A percentile compares a stretch with the other conserved stretches of the same genome.
phyloP scores from a whole-genome alignment of 345 rosid species.

The Moricandia moricandioides region DNA sequence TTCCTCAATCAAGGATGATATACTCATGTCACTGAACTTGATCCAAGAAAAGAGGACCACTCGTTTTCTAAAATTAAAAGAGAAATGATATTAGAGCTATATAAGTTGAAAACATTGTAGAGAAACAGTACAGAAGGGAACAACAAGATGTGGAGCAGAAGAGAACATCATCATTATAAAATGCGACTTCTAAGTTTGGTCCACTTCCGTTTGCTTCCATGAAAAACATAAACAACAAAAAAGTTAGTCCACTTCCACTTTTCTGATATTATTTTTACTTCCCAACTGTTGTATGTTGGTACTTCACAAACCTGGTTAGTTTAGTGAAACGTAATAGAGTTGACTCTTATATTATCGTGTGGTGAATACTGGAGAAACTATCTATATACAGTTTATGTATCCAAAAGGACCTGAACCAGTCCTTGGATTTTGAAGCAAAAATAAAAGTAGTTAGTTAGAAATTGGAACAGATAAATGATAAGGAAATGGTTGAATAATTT shows the following conservation, averaged over 20 bases:
- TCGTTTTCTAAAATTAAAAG: neutral
- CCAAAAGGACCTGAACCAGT: neutral
- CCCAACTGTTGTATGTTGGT: neutral
- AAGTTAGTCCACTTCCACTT: conserved; percentile 3
- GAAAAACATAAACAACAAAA: neutral
- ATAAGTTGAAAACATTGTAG: neutral
- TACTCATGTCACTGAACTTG: neutral
- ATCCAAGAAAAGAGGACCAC: neutral
- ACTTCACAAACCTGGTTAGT: neutral
- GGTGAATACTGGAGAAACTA: neutral
- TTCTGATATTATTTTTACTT: neutral
- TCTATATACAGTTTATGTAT: neutral
- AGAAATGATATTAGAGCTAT: neutral
- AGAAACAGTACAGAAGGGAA: conserved; percentile 19
- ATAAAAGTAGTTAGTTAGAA: neutral
- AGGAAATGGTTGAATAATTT: neutral
- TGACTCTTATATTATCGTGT: neutral
- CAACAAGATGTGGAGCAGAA: conserved; percentile 10
- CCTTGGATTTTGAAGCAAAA: neutral
- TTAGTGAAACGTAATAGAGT: neutral
- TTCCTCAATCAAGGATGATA: neutral
- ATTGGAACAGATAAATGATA: neutral
- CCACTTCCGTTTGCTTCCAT: conserved; percentile 14
- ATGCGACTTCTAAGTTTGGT: conserved; percentile 26
- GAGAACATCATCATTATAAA: conserved; percentile 21